A percentile compares a stretch with the other conserved stretches of the same genome.
phyloP scores from a whole-genome alignment of 306 rosid genomes.

The Cicer yamashitae region DNA sequence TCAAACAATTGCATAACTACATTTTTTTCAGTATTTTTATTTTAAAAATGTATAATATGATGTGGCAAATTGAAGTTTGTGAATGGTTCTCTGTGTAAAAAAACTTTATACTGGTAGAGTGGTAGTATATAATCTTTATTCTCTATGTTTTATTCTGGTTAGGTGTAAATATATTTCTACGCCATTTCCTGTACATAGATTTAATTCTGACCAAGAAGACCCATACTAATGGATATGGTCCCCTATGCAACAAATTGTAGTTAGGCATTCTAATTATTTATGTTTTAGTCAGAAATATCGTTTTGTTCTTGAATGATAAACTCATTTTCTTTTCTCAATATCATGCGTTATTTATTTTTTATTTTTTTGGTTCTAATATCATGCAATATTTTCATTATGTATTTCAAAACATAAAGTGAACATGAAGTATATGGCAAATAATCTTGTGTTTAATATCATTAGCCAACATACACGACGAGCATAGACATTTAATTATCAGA shows the following conservation, averaged over 20 bases:
- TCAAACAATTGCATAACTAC: too few relatives aligned
- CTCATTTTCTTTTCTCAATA: slow-evolving; percentile 20
- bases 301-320: slow-evolving; percentile 13
- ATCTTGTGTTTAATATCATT: slow-evolving; percentile 3
- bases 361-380: background rate
- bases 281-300: slow-evolving; percentile 13
- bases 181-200: background rate
- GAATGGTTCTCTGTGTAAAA: too few relatives aligned
- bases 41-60: too few relatives aligned
- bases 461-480: slow-evolving; percentile 29
- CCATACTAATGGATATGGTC: slow-evolving; percentile 24
- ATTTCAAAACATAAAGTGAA: slow-evolving; percentile 3
- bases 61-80: too few relatives aligned
- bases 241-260: slow-evolving; percentile 8
- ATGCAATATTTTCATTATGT: slow-evolving; percentile 17
- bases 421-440: background rate
- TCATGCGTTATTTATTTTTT: slow-evolving; percentile 16
- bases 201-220: background rate
- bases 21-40: too few relatives aligned
- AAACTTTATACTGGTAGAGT: too few relatives aligned
- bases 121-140: too few relatives aligned
- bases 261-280: slow-evolving; percentile 4
- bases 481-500: slow-evolving; percentile 8
- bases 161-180: slow-evolving; percentile 30
- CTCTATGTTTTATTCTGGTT: slow-evolving; percentile 6